Evolutionary conservation across 805 yeast species (phyloP).

Genomic region (Kodamaea leandrae): DNA sequence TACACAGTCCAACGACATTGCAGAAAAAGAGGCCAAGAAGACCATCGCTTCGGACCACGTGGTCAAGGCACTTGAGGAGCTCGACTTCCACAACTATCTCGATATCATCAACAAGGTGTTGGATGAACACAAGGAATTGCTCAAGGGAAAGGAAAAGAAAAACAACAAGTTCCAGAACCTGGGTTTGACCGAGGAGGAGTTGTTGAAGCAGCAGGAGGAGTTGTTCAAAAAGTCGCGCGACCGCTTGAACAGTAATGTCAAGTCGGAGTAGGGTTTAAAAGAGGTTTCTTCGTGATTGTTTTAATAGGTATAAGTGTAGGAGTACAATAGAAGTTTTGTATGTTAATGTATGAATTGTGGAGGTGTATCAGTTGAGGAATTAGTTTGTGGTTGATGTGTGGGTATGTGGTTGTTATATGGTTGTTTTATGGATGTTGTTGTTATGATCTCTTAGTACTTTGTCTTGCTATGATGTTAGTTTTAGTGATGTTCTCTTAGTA

Average conservation of each 20-base stretch:
- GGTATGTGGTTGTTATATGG: too few relatives aligned
- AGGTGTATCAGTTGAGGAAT: too few relatives aligned
- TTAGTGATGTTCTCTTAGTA: too few relatives aligned
- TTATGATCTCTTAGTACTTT: too few relatives aligned
- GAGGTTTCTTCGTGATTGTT: too few relatives aligned
- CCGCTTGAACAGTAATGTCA: constrained; percentile 45
- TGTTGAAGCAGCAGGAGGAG: constrained; percentile 88
- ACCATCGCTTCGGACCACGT: constrained; percentile 97
- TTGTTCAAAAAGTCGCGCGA: constrained; percentile 77
- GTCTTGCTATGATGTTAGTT: too few relatives aligned
- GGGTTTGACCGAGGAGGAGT: constrained; percentile 89
- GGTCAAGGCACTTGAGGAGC: constrained; percentile 77
- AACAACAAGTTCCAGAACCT: constrained; percentile 91
- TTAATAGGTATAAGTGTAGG: too few relatives aligned
- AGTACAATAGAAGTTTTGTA: neutral
- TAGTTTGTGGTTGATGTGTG: neutral
- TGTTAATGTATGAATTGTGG: too few relatives aligned
- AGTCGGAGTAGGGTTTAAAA: constrained; percentile 11
- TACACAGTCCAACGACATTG: constrained; percentile 91
- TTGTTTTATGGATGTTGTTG: too few relatives aligned
- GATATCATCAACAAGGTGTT: constrained; percentile 77
- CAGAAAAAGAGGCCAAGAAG: constrained; percentile 92
- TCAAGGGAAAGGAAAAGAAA: constrained; percentile 85
- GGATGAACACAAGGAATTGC: constrained; percentile 81
- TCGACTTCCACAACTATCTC: constrained; percentile 84